Evolutionary conservation across 345 rosid species (phyloP).

Genomic region (Hibiscus trionum): DNA sequence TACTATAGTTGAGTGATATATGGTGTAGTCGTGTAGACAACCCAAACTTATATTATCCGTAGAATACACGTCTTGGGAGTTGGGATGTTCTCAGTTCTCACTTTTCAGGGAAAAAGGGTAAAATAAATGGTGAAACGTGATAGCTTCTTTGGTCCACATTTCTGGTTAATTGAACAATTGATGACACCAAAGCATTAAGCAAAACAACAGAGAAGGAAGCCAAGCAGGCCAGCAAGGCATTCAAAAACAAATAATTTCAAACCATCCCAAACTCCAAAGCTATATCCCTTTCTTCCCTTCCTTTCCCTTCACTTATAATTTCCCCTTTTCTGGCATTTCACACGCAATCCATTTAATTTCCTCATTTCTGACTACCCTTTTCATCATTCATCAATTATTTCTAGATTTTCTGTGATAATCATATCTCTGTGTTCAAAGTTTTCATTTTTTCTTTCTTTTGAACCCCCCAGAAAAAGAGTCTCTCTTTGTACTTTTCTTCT

Average conservation of each 20-base stretch:
- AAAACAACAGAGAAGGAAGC: neutral
- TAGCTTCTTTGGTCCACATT: slow-evolving; percentile 16
- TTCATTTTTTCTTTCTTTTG: neutral
- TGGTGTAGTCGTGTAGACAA: too few species aligned
- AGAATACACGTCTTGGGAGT: slow-evolving; percentile 26
- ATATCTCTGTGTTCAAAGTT: slow-evolving; percentile 7
- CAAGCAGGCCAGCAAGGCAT: neutral
- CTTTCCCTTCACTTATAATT: neutral
- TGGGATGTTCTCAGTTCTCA: slow-evolving; percentile 13
- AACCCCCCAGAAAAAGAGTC: slow-evolving; percentile 1
- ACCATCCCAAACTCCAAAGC: neutral
- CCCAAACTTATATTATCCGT: neutral
- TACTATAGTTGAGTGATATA: too few species aligned
- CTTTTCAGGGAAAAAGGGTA: neutral
- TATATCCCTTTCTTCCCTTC: neutral
- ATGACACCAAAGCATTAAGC: neutral
- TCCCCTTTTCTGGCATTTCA: neutral
- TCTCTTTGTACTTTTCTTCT: neutral
- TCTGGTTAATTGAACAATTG: slow-evolving; percentile 10
- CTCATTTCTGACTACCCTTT: neutral
- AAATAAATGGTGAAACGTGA: neutral
- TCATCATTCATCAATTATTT: neutral
- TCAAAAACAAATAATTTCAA: neutral
- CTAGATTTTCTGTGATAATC: neutral
- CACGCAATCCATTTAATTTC: neutral